Base-by-base conservation (phyloP, 306 rosid species). In the Castanospermum australe region DNA sequence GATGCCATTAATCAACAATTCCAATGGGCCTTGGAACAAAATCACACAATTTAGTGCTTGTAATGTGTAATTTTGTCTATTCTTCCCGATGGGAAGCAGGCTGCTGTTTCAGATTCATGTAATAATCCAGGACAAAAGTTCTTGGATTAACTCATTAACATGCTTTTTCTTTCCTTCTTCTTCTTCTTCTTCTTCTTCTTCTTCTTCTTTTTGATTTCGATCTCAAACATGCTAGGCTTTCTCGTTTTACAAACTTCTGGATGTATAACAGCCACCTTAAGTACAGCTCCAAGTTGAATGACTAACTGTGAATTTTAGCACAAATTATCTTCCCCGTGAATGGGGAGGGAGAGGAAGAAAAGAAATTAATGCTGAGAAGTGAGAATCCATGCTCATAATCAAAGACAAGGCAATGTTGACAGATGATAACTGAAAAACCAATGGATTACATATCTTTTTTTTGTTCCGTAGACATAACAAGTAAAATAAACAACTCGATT, bases 341-440 rank as follows among this genome's bases (percentile, higher is more conserved):
- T 21, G 36, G 22, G 15, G 18, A 77, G 25, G 45, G 52, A 25
- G 41, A 17, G 28, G 3, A 73, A 32, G 15, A 57, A 41, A 18
- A 48, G n/a, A 12, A 57, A 13, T 17, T 25, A 3, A 56, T 36
- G 54, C 25, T 10, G 25, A 63, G 21, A 65, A 64, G 33, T 39
- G 38, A 36, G 45, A 45, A 56, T 33, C 52, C 50, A 60, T 56
- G 56, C 55, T 76, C 73, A 39, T 4, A 76, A 59, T 65, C 52
- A 48, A 71, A 71, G 63, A 76, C 15, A 54, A 25, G 74, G 8
- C n/a, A n/a, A n/a, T 12, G 39, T 25, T 55, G 21, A 20, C 39
- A 57, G 11, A 60, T 24, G 35, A 72, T 54, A 39, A 70, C 13
- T 62, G 22, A 84, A 77, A 77, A 57, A 61, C 48, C 36, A 61